Conservation (phyloP, 2,329 filamentous ascomycete genomes). For the Aspergillus pseudoterreus region DNA sequence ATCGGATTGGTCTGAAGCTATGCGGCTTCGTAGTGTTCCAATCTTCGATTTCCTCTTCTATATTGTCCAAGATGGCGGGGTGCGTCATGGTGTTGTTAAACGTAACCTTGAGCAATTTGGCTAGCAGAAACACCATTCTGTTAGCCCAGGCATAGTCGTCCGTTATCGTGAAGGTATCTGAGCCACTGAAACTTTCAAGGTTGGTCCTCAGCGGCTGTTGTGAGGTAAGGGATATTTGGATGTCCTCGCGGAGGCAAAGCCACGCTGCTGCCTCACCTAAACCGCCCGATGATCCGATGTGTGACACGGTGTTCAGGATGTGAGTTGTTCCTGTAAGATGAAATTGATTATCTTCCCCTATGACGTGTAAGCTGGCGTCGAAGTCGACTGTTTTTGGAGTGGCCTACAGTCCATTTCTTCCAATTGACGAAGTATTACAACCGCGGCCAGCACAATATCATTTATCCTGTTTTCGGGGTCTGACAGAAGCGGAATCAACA, state of each 20-base stretch:
- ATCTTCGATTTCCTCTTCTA: slow-evolving; percentile 16
- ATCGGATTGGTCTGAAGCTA: slow-evolving; percentile 25
- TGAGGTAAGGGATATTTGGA: slow-evolving; percentile 35
- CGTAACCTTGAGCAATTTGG: slow-evolving; percentile 24
- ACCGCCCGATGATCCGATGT: slow-evolving; percentile 36
- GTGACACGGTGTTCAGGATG: slow-evolving; percentile 35
- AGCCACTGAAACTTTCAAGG: slow-evolving; percentile 32
- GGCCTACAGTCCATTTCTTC: slow-evolving; percentile 31
- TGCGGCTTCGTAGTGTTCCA: slow-evolving; percentile 20
- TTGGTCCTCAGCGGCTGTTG: slow-evolving; percentile 31
- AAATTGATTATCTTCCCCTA: slow-evolving; percentile 30
- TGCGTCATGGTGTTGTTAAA: slow-evolving; percentile 9
- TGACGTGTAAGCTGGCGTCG: slow-evolving; percentile 1
- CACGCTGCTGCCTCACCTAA: slow-evolving; percentile 38
- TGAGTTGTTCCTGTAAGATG: slow-evolving; percentile 35
- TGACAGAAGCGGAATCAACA: slow-evolving; percentile 32
- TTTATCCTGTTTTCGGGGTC: slow-evolving; percentile 19
- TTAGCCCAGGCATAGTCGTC: slow-evolving; percentile 38
- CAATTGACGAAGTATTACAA: slow-evolving; percentile 33
- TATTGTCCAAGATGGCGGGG: neutral
- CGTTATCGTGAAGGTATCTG: slow-evolving; percentile 27
- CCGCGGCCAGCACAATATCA: slow-evolving; percentile 30
- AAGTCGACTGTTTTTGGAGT: neutral
- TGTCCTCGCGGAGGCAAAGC: slow-evolving; percentile 38
- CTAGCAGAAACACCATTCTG: slow-evolving; percentile 34